Base-by-base conservation (phyloP, 2,329 filamentous ascomycete genomes). In the Fusarium staphyleae region DNA sequence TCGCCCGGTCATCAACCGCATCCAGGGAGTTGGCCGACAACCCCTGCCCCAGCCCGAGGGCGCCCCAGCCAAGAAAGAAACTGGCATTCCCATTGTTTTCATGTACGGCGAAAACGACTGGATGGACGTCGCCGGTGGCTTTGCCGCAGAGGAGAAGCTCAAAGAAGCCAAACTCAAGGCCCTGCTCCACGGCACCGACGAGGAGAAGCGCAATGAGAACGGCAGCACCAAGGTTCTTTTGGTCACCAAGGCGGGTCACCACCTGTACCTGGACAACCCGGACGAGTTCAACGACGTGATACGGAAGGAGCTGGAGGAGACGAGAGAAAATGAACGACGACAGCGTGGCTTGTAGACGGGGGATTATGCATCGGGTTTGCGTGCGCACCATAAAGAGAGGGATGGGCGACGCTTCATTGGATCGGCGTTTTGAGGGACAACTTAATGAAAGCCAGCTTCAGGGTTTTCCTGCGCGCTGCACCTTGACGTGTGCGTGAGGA, bases 71-170 rank as follows among this genome's bases (percentile, higher is more conserved):
- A 50, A 66, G 33, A 74, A 70, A 50, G 83, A 86, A 65, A 89
- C 82, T 0, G 92, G 93, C 1, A 80, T 92, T 42, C 93, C 95
- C 0, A 79, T 98, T 26, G 83, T 98, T 8, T 84, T 99, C 70
- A 93, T 98, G 89, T 99, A 99, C 70, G 95, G 95, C 59, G 93
- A 98, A 67, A 87, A 95, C 69, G 95, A 99, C 78, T 99, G 95
- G 95, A 99, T 99, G 95, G 95, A 99, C 63, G 87, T 95, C 8
- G 86, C 86, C 0, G 95, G 93, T 22, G 95, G 95, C 0, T 85
- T 87, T 39, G 91, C 89, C 0, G 87, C 93, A 0, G 85, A 89
- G 68, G 85, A 93, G 74, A 92, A 89, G 72, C 82, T 98, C 11
- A 87, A 90, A 55, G 80, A 87, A 52, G 86, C 88, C 58, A 84